Evolutionary conservation across 106 monocot genomes (phyloP), one percentile per base, ranked within the genome.

Genomic region (Dendrobium officinale): DNA sequence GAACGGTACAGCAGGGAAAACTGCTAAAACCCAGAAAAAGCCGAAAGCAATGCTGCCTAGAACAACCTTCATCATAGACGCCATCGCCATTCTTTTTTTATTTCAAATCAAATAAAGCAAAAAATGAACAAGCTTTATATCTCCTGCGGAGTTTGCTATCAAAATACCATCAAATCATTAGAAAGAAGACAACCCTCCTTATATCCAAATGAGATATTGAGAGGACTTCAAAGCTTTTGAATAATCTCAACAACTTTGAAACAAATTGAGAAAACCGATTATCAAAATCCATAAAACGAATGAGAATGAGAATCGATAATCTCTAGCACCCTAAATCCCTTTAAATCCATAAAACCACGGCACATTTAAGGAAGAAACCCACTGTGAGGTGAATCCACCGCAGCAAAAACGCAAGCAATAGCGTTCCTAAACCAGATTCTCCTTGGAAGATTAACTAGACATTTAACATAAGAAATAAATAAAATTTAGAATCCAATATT

Each of bases 1-100:
- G 67, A 87, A 87, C 22, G 90, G 87, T 5, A 90, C 83, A 16
- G 85, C 82, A 43, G 89, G 89, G 75, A 90, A 90, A 37, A 90
- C 84, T 42, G 87, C 87, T 29, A 90, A 44, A 48, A 90, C 67
- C 89, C 89, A 90, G 85, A 90, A 90, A 37, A 87, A 64, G 1
- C 37, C 85, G 48, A 90, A 90, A 40, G 85, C 84, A 55, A 90
- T 64, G 19, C 87, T 80, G 29, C 89, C 89, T 40, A 90, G 75
- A 26, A 90, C 82, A 74, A 87, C 68, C 9, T 80, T 80, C 16
- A 37, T 26, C 9, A 40, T 55, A 11, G 80, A 73, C 40, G 80
- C 72, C 20, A 80, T 55, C 31, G 80, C 80, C 80, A 80, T 80
- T 73, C 73, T 73, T 68, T 51, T 31, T 31, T 51, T 51, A 2